A percentile compares a stretch with the other conserved stretches of the same genome.
phyloP scores from a whole-genome alignment of 257 asterid genomes.

The Striga asiatica region DNA sequence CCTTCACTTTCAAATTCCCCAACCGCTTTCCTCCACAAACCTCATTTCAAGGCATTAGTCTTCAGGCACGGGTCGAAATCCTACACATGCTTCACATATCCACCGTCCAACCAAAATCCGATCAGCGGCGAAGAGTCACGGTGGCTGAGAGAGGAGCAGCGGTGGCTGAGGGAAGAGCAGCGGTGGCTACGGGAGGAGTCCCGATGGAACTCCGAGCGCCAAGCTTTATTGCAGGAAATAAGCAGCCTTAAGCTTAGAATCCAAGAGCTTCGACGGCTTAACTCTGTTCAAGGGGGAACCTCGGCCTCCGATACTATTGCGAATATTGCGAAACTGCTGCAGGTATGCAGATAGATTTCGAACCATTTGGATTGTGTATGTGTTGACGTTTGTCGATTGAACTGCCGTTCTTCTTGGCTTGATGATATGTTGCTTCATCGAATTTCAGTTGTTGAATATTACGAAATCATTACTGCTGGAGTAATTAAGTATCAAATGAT shows the following conservation, averaged over 20 bases:
- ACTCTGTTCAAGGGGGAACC: conserved; percentile 38
- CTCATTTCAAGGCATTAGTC: conserved; percentile 18
- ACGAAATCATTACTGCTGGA: no score
- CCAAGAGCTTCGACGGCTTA: conserved; percentile 50
- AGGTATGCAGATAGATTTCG: conserved; percentile 32
- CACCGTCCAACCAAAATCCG: conserved; percentile 32
- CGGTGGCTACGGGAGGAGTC: conserved; percentile 82
- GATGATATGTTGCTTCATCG: no score
- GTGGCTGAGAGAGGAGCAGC: conserved; percentile 89
- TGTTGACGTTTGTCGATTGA: no score
- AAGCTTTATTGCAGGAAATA: conserved; percentile 48
- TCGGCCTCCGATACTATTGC: conserved; percentile 45
- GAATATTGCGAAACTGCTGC: conserved; percentile 50
- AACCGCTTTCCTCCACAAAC: conserved; percentile 14
- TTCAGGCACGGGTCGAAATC: conserved; percentile 19
- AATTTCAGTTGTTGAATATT: no score
- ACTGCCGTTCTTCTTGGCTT: no score
- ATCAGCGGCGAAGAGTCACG: conserved; percentile 46
- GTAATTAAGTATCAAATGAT: no score
- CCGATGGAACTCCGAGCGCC: conserved; percentile 71
- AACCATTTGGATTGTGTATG: no score
- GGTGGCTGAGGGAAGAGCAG: conserved; percentile 94
- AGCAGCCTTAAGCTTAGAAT: conserved; percentile 39
- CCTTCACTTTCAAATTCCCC: conserved; percentile 19
- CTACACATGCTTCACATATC: conserved; percentile 48